Evolutionary conservation across 2,329 filamentous ascomycete genomes (phyloP).

Genomic region (Calonectria henricotiae): DNA sequence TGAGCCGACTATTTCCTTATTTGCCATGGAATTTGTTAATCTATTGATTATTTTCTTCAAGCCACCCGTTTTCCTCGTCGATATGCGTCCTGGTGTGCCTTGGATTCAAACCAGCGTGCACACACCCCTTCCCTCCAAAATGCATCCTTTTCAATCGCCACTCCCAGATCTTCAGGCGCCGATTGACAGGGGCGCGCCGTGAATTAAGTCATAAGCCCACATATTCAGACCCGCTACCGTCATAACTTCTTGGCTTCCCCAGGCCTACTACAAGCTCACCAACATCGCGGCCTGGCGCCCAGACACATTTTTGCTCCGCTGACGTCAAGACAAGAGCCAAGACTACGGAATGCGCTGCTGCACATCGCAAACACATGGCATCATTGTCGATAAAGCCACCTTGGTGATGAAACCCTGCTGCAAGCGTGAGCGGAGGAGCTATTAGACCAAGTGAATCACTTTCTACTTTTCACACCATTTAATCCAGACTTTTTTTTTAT

Average conservation of each 20-base stretch:
- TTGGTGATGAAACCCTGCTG: neutral
- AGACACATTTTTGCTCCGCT: neutral
- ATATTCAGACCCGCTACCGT: slow-evolving; percentile 14
- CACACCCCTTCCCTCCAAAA: neutral
- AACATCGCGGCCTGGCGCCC: neutral
- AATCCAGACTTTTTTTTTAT: neutral
- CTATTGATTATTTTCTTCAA: no score
- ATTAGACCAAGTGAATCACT: neutral
- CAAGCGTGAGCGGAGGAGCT: neutral
- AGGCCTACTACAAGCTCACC: neutral
- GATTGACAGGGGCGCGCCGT: neutral
- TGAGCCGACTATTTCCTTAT: no score
- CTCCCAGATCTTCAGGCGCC: neutral
- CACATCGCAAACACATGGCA: neutral
- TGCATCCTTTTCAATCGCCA: neutral
- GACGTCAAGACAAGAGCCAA: slow-evolving; percentile 22
- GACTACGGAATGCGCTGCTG: neutral
- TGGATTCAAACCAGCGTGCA: no score
- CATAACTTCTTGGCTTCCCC: slow-evolving; percentile 23
- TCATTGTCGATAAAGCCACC: neutral
- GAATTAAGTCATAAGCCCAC: slow-evolving; percentile 32
- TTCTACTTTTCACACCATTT: no score
- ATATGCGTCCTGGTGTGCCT: no score
- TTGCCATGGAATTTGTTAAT: no score
- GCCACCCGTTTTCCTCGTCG: no score